Evolutionary conservation across 768 basidiomycete species (phyloP).

Genomic region (Mycena sanguinolenta): DNA sequence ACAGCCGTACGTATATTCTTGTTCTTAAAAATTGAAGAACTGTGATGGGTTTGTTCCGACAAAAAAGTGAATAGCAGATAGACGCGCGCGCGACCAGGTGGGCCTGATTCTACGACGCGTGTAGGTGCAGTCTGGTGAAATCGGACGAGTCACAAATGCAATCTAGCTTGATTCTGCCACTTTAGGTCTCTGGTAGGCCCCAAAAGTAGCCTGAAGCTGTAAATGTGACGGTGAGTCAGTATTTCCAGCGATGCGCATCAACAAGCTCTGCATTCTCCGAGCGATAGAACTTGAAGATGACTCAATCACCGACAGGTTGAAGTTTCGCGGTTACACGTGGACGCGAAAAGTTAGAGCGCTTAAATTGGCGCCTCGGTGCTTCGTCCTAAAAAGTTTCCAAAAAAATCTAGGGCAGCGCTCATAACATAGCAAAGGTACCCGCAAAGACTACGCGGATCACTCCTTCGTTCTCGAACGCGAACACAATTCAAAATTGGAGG

Average conservation of each 20-base stretch:
- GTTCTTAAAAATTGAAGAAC: slow-evolving; percentile 15
- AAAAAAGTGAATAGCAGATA: slow-evolving; percentile 9
- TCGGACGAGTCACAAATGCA: not conserved
- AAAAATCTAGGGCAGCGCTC: not conserved
- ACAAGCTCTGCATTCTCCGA: slow-evolving; percentile 13
- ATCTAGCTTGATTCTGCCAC: not conserved
- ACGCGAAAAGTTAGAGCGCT: slow-evolving; percentile 7
- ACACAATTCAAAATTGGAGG: not conserved
- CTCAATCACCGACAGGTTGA: not conserved
- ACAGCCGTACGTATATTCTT: slow-evolving; percentile 12
- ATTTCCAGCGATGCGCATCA: not conserved
- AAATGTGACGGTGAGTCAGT: slow-evolving; percentile 10
- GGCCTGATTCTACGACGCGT: not conserved
- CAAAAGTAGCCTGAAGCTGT: slow-evolving; percentile 1
- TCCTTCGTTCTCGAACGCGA: not conserved
- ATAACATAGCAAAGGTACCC: not conserved
- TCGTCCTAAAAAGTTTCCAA: not conserved
- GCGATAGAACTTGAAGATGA: slow-evolving; percentile 6
- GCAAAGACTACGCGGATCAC: not conserved
- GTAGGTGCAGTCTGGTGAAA: not conserved
- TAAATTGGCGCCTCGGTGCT: slow-evolving; percentile 10
- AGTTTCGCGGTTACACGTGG: slow-evolving; percentile 13
- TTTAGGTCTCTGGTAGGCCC: not conserved
- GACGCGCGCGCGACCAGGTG: not conserved
- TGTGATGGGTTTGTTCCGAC: not conserved